Evolutionary conservation across 176 grass and related monocot species (phyloP).

Genomic region (Phragmites australis): DNA sequence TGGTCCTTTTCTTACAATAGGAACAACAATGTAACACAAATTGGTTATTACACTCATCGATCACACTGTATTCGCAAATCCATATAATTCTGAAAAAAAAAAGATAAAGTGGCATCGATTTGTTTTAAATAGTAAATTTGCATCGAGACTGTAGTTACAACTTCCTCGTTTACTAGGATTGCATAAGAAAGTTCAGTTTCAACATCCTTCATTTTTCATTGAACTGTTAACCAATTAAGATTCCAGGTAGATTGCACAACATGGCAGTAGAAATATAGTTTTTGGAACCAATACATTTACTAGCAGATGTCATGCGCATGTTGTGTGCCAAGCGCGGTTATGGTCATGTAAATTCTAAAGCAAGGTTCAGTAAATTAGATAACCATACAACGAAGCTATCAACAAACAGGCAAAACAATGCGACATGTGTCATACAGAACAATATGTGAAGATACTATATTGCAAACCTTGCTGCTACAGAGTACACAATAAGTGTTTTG

Average conservation of each 20-base stretch:
- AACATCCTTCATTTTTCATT: background rate
- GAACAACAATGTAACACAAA: background rate
- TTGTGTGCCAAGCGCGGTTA: background rate
- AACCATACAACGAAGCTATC: background rate
- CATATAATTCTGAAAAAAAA: background rate
- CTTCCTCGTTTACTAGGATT: background rate
- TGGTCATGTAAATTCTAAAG: constrained; percentile 1
- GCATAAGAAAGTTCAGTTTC: background rate
- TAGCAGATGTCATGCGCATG: constrained; percentile 10
- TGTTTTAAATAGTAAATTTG: background rate
- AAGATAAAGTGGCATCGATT: background rate
- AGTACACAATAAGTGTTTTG: background rate
- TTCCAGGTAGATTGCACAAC: constrained; percentile 10
- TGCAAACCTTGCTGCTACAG: background rate
- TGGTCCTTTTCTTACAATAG: background rate
- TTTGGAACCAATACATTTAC: background rate
- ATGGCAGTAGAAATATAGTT: background rate
- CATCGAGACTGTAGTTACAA: background rate
- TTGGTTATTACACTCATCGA: background rate
- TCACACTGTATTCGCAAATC: background rate
- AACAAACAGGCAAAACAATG: constrained; percentile 13
- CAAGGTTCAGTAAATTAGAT: constrained; percentile 19
- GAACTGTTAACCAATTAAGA: background rate
- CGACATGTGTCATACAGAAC: background rate
- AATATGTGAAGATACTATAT: background rate